These are phyloP conservation scores for Globisporangium irregulare DNA, from an alignment of 352 stramenopile species.

Conservation along the genomic window DNA sequence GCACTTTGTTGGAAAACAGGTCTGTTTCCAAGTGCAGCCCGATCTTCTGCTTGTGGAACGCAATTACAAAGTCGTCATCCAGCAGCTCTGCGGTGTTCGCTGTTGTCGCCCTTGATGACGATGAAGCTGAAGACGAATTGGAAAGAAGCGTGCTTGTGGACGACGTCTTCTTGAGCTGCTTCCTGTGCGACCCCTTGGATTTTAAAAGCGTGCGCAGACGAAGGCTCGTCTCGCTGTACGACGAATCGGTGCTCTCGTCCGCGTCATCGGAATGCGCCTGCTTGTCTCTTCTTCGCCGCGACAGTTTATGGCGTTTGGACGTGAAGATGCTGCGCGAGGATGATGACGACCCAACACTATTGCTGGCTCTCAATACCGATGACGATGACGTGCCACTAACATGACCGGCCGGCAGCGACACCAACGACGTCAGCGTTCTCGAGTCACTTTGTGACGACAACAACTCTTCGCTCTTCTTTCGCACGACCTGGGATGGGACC, in stretches of 20 bases:
- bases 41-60: constrained; percentile 61
- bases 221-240: constrained; percentile 10
- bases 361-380: background rate
- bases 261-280: background rate
- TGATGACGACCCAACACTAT: background rate
- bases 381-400: background rate
- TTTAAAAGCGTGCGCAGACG: constrained; percentile 9
- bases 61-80: constrained; percentile 50
- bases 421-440: background rate
- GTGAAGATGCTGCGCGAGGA: constrained; percentile 2
- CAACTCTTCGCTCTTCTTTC: constrained; percentile 21
- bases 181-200: constrained; percentile 2
- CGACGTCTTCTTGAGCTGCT: constrained; percentile 26
- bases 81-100: background rate
- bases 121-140: constrained; percentile 2
- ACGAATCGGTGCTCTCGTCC: constrained; percentile 7
- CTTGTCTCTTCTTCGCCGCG: background rate
- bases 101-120: constrained; percentile 8
- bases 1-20: constrained; percentile 50
- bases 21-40: constrained; percentile 71
- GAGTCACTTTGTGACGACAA: background rate
- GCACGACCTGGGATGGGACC: constrained; percentile 57
- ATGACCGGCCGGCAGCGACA: background rate
- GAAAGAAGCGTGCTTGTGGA: constrained; percentile 27
- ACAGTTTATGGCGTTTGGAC: constrained; percentile 9